A percentile compares a stretch with the other conserved stretches of the same genome.
Conservation (phyloP, 768 basidiomycete genomes). For the Royoungia palumana region DNA sequence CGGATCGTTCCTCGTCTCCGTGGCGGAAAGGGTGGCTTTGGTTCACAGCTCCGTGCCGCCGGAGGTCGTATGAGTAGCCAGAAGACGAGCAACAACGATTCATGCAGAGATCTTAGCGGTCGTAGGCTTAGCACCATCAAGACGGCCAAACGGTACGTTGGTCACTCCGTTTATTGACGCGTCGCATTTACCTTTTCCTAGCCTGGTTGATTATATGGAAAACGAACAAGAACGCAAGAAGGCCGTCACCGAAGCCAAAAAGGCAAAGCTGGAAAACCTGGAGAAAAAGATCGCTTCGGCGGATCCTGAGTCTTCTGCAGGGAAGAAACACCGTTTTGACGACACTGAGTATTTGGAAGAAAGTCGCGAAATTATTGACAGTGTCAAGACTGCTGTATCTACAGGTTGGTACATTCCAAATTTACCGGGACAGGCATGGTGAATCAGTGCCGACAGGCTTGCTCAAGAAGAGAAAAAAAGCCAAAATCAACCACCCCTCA, state of each 20-base stretch:
- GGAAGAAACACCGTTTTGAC: conserved; percentile 87
- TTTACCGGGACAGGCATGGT: background rate
- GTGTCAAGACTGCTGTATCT: conserved; percentile 86
- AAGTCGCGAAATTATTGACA: conserved; percentile 85
- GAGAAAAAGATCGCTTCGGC: conserved; percentile 65
- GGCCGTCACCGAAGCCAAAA: conserved; percentile 72
- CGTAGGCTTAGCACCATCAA: conserved; percentile 90
- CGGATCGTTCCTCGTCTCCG: conserved; percentile 70
- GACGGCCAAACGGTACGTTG: conserved; percentile 84
- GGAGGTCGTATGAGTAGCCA: conserved; percentile 97
- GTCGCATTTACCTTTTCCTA: conserved; percentile 29
- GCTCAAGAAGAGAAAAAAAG: conserved; percentile 75
- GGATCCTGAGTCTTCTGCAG: conserved; percentile 49
- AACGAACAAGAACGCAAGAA: conserved; percentile 77
- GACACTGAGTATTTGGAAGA: conserved; percentile 92
- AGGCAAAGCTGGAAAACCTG: conserved; percentile 78
- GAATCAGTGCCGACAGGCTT: conserved; percentile 47
- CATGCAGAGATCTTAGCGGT: conserved; percentile 89
- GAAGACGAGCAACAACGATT: conserved; percentile 93
- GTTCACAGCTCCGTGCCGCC: conserved; percentile 92
- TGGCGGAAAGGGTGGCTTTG: conserved; percentile 98
- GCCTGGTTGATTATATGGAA: conserved; percentile 84
- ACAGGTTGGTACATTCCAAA: conserved; percentile 50
- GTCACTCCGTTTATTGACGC: background rate
- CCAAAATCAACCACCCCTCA: conserved; percentile 38